These are phyloP conservation scores for Flaveria bidentis DNA, from an alignment of 129 eudicot species.

Conservation along the genomic window DNA sequence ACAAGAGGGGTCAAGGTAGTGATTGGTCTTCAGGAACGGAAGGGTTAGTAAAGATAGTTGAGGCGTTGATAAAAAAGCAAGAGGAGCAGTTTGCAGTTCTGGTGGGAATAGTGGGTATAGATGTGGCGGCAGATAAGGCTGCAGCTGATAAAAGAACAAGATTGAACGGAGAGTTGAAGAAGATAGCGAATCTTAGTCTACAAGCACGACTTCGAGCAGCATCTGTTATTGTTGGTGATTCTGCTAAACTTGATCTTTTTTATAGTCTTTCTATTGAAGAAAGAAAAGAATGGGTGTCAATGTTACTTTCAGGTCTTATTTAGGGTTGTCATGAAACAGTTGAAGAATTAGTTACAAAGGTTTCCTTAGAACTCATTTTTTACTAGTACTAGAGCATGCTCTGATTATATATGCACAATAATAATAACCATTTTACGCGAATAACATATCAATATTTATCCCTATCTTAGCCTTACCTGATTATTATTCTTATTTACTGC, in stretches of 20 bases:
- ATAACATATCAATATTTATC: background rate
- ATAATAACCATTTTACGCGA: background rate
- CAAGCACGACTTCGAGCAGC: slow-evolving; percentile 47
- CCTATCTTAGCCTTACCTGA: background rate
- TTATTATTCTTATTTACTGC: slow-evolving; percentile 14
- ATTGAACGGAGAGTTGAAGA: slow-evolving; percentile 44
- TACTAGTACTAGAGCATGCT: slow-evolving; percentile 5
- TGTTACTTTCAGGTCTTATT: slow-evolving; percentile 48
- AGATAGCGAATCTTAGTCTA: slow-evolving; percentile 36
- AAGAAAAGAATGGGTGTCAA: slow-evolving; percentile 50
- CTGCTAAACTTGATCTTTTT: slow-evolving; percentile 52
- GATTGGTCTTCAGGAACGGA: slow-evolving; percentile 32
- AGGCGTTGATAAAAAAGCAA: slow-evolving; percentile 36
- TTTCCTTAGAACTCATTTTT: slow-evolving; percentile 9
- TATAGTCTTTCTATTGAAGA: slow-evolving; percentile 49
- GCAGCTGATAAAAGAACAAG: slow-evolving; percentile 31
- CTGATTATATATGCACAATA: background rate
- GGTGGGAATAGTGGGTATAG: slow-evolving; percentile 32
- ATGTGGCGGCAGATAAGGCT: slow-evolving; percentile 35
- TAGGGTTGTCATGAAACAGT: slow-evolving; percentile 15
- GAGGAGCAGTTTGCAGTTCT: slow-evolving; percentile 42
- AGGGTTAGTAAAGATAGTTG: slow-evolving; percentile 33
- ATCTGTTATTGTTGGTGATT: slow-evolving; percentile 42
- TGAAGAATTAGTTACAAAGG: slow-evolving; percentile 20
- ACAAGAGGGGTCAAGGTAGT: slow-evolving; percentile 24